Evolutionary conservation across 2,329 filamentous ascomycete species (phyloP).

Genomic region (Metarhizium brunneum): DNA sequence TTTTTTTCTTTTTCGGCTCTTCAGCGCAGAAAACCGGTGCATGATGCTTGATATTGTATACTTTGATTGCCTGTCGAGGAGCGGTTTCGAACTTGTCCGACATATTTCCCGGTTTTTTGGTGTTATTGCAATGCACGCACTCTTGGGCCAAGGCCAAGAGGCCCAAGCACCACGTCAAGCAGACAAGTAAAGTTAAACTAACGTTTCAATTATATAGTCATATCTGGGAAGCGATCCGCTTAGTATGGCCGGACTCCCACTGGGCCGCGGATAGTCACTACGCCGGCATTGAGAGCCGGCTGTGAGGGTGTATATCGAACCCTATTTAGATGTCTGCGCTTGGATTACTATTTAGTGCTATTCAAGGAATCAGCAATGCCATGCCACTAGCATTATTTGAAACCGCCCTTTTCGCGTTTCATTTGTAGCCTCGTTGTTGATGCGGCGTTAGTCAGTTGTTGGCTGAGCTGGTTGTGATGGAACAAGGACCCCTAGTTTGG

Average conservation of each 20-base stretch:
- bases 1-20: too few species aligned
- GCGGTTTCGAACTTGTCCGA: background rate
- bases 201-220: constrained; percentile 45
- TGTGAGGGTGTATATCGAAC: constrained; percentile 38
- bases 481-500: too few species aligned
- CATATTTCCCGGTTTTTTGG: constrained; percentile 10
- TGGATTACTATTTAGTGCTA: too few species aligned
- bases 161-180: background rate
- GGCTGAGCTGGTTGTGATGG: too few species aligned
- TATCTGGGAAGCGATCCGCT: constrained; percentile 87
- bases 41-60: background rate
- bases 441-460: too few species aligned
- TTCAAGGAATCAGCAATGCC: too few species aligned
- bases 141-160: background rate
- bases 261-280: constrained; percentile 68
- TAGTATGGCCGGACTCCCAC: constrained; percentile 83
- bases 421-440: too few species aligned
- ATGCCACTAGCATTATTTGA: too few species aligned
- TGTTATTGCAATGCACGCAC: constrained; percentile 1
- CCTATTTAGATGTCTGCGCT: background rate
- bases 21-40: background rate
- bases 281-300: constrained; percentile 65
- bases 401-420: too few species aligned
- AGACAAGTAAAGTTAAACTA: constrained; percentile 11
- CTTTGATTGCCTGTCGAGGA: background rate